Base-by-base conservation (phyloP, 306 rosid genomes). In the Oemleria cerasiformis region DNA sequence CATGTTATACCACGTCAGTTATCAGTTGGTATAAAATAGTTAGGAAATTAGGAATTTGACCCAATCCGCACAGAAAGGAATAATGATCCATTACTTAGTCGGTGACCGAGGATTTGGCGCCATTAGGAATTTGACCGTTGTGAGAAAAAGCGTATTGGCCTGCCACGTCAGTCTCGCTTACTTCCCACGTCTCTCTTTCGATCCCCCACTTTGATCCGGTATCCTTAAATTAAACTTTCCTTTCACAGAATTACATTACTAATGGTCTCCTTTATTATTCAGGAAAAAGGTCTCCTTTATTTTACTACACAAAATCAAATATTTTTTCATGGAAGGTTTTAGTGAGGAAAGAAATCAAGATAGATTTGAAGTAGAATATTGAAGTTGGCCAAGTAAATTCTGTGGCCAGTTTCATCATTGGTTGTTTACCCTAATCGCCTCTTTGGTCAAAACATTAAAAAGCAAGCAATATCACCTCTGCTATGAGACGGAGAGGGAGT, bases 121-220 rank as follows among this genome's bases (percentile, higher is more conserved):
- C 71, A 73, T 51, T 41, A 23, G 1, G 51, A 62, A 65, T 42
- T 44, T 30, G 74, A 76, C 65, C 75, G 70, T 76, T 75, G 12
- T 36, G 61, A 50, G 38, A 64, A 43, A 12, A 21, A 11, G 0
- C 7, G 34, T 42, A 51, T 10, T 55, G 65, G 64, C 25, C 10
- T 75, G 66, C 69, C 74, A 68, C 63, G 63, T 68, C 51, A 60
- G 20, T 42, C 17, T 60, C 62, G 34, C 43, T 16, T 48, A 7
- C 11, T 34, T 58, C 49, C 30, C 39, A 15, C 38, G 36, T 48
- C 58, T 20, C 21, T 36, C 3, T 65, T 19, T 43, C 41, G 11
- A 65, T 43, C 39, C 40, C 7, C 21, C 10, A 12, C 19, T 8
- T 23, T 19, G 9, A 7, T 9, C 6, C 36, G 36, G 36, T 30